A percentile compares a stretch with the other conserved stretches of the same genome.
Conservation (phyloP, 1,284 basidiomycete species). For the Moesziomyces parantarcticus region DNA sequence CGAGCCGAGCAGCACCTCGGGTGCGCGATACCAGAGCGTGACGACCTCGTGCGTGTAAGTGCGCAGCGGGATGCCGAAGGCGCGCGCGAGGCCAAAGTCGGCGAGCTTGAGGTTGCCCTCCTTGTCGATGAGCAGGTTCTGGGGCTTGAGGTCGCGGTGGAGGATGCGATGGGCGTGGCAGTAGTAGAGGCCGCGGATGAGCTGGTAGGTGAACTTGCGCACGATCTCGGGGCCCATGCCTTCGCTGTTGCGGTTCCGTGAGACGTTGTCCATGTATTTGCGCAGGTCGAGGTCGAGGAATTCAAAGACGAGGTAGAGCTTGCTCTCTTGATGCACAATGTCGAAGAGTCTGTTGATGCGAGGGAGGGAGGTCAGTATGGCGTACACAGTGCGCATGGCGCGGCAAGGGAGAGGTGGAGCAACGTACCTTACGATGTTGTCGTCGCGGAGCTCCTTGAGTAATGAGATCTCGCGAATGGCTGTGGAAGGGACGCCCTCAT, state of each 20-base stretch:
- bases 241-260: slow-evolving; percentile 69
- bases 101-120: slow-evolving; percentile 73
- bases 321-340: slow-evolving; percentile 96
- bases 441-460: slow-evolving; percentile 94
- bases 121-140: slow-evolving; percentile 94
- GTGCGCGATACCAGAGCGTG: slow-evolving; percentile 97
- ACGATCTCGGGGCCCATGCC: slow-evolving; percentile 78
- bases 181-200: slow-evolving; percentile 87
- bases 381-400: neutral
- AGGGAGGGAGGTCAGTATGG: slow-evolving; percentile 4
- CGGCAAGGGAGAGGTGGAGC: neutral
- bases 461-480: slow-evolving; percentile 97
- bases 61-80: slow-evolving; percentile 96
- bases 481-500: slow-evolving; percentile 96
- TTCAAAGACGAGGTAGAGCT: slow-evolving; percentile 97
- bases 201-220: slow-evolving; percentile 92
- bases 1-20: slow-evolving; percentile 93
- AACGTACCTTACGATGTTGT: slow-evolving; percentile 81
- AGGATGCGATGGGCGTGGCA: slow-evolving; percentile 96
- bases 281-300: slow-evolving; percentile 94
- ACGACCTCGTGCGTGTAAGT: slow-evolving; percentile 98
- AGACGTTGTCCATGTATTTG: slow-evolving; percentile 85
- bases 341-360: slow-evolving; percentile 80
- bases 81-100: slow-evolving; percentile 94
- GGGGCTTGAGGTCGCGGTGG: slow-evolving; percentile 96